A percentile compares a stretch with the other conserved stretches of the same genome.
Conservation (phyloP, 768 basidiomycete species). For the Amanita jacksonii region DNA sequence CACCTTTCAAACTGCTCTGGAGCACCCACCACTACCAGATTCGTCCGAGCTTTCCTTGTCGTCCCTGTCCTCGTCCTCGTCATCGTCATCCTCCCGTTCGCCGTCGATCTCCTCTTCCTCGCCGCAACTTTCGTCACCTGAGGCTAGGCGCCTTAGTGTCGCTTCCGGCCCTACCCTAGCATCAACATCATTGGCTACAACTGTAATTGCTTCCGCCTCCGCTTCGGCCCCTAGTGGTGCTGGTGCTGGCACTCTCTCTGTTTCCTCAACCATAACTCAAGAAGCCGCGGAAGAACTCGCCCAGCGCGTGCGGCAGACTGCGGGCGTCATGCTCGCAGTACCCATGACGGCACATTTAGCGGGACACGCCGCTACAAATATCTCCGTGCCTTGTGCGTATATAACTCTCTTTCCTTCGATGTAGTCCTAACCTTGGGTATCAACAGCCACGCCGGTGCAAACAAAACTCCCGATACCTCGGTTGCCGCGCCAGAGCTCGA, state of each 20-base stretch:
- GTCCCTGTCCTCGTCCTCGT: conserved; percentile 13
- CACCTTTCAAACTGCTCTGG: conserved; percentile 24
- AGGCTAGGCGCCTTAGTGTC: conserved; percentile 38
- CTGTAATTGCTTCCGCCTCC: conserved; percentile 11
- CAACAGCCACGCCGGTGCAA: conserved; percentile 14
- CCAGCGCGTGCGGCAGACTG: conserved; percentile 38
- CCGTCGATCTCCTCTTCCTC: conserved; percentile 18
- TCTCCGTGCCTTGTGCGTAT: conserved; percentile 15
- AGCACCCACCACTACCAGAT: too few relatives aligned
- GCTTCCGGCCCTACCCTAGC: too few relatives aligned
- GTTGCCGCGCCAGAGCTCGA: conserved; percentile 20
- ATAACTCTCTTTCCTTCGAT: not conserved
- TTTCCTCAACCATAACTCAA: conserved; percentile 11
- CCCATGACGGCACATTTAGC: conserved; percentile 30
- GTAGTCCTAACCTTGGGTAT: conserved; percentile 5
- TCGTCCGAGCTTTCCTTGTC: too few relatives aligned
- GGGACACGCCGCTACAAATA: conserved; percentile 12
- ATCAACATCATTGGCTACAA: conserved; percentile 20
- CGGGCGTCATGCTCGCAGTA: conserved; percentile 48
- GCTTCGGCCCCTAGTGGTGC: too few relatives aligned
- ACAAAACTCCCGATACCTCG: conserved; percentile 31
- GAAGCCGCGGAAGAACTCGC: conserved; percentile 35
- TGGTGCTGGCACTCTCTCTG: too few relatives aligned
- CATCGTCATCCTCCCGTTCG: conserved; percentile 16
- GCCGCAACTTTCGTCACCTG: conserved; percentile 17